Conservation (phyloP, 345 rosid species). For the Rhodamnia rubescens region DNA sequence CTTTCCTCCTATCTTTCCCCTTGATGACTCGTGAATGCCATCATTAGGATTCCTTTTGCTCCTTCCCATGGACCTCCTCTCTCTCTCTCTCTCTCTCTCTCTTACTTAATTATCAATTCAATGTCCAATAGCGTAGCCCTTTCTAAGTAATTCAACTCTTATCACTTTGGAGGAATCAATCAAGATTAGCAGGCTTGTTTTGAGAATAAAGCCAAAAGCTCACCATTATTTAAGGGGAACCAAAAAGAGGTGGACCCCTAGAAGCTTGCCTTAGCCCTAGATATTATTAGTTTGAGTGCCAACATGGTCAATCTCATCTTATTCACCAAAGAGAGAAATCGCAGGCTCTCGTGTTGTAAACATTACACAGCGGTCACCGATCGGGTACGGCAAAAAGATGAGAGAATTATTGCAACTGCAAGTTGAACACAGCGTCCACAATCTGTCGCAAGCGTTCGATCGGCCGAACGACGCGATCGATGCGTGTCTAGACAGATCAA, state of each 20-base stretch:
- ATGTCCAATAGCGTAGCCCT: not conserved
- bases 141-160: not conserved
- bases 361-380: not conserved
- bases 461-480: not conserved
- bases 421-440: not conserved
- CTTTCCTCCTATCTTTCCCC: not conserved
- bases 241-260: not conserved
- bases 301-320: not conserved
- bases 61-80: not conserved
- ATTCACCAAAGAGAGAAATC: not conserved
- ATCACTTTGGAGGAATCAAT: not conserved
- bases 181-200: not conserved
- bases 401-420: not conserved
- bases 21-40: not conserved
- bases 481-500: accelerated
- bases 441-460: not conserved
- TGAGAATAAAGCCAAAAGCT: not conserved
- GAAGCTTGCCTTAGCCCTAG: not conserved
- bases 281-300: not conserved
- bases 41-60: conserved; percentile 2
- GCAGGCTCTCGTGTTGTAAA: not conserved
- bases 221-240: not conserved
- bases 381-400: not conserved
- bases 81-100: not conserved
- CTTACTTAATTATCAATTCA: not conserved